Percentiles rank a stretch among this genome's conserved stretches.
phyloP scores from a whole-genome alignment of 1,139 yeast genomes.

The Nakaseomyces delphensis region DNA sequence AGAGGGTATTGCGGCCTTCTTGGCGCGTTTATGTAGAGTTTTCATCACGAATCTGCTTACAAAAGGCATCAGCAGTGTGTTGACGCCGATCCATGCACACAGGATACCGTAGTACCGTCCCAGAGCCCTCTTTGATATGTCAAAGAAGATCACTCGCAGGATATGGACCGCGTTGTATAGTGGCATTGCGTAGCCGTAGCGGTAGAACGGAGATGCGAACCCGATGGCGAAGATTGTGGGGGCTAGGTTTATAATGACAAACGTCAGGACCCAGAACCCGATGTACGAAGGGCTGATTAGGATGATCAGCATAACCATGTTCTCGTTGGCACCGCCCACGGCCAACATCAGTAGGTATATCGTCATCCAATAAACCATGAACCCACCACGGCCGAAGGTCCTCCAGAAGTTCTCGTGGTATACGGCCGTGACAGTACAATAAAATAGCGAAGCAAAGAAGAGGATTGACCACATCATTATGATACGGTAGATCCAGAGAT shows the following conservation, averaged over 20 bases:
- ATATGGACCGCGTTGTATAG: constrained; percentile 51
- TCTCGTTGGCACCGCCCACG: constrained; percentile 57
- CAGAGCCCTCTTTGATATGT: constrained; percentile 46
- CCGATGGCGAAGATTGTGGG: constrained; percentile 50
- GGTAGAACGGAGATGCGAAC: constrained; percentile 44
- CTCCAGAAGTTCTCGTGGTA: constrained; percentile 45
- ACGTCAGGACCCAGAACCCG: constrained; percentile 51
- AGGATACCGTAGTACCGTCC: constrained; percentile 54
- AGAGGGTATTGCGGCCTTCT: not conserved
- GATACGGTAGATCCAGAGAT: constrained; percentile 43
- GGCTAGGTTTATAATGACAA: constrained; percentile 52
- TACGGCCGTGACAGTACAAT: constrained; percentile 49
- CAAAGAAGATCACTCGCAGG: constrained; percentile 47
- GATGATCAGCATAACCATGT: constrained; percentile 42
- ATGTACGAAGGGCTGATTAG: constrained; percentile 41
- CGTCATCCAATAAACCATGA: constrained; percentile 56
- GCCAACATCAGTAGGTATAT: constrained; percentile 53
- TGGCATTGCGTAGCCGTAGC: constrained; percentile 61
- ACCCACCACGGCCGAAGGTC: constrained; percentile 54
- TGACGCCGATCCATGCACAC: constrained; percentile 49
- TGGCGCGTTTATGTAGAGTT: not conserved
- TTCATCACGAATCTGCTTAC: constrained; percentile 15
- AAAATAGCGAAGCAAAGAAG: constrained; percentile 46
- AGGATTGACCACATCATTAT: constrained; percentile 41
- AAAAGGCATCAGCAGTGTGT: constrained; percentile 40